Conservation (phyloP, 108 stramenopile genomes). For the Cyclotella cryptica region DNA sequence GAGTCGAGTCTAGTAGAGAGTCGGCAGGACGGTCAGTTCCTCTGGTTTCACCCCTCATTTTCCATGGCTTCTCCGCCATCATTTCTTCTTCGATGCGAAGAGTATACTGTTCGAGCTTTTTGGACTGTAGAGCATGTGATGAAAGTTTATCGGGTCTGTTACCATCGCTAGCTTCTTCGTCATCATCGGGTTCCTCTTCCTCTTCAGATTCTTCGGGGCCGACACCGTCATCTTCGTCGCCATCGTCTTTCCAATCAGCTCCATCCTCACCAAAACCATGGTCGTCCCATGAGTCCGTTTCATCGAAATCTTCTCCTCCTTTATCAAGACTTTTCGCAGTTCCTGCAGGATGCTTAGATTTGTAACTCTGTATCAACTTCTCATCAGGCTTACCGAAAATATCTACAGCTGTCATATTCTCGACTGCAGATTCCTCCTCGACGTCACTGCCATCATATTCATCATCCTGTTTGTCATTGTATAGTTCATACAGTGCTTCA, state of each 20-base stretch:
- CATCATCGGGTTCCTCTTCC: slow-evolving; percentile 45
- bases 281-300: slow-evolving; percentile 85
- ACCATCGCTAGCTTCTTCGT: slow-evolving; percentile 35
- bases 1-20: slow-evolving; percentile 93
- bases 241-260: slow-evolving; percentile 43
- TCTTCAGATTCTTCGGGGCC: slow-evolving; percentile 52
- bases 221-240: slow-evolving; percentile 45
- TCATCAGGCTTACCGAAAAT: slow-evolving; percentile 82
- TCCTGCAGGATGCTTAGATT: slow-evolving; percentile 8
- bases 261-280: slow-evolving; percentile 81
- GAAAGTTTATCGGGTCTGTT: slow-evolving; percentile 39
- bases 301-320: slow-evolving; percentile 48
- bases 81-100: slow-evolving; percentile 90
- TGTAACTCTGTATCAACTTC: slow-evolving; percentile 58
- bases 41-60: slow-evolving; percentile 91
- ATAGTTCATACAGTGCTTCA: slow-evolving; percentile 72
- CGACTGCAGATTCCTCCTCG: slow-evolving; percentile 56
- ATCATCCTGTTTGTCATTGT: slow-evolving; percentile 56
- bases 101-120: slow-evolving; percentile 84
- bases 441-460: slow-evolving; percentile 52
- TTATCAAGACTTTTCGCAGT: slow-evolving; percentile 34
- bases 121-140: slow-evolving; percentile 52
- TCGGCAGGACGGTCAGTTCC: slow-evolving; percentile 84
- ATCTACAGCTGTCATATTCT: slow-evolving; percentile 87
- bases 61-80: slow-evolving; percentile 96